Base-by-base conservation (phyloP, 352 stramenopile species). In the Pythium rishiriense region DNA sequence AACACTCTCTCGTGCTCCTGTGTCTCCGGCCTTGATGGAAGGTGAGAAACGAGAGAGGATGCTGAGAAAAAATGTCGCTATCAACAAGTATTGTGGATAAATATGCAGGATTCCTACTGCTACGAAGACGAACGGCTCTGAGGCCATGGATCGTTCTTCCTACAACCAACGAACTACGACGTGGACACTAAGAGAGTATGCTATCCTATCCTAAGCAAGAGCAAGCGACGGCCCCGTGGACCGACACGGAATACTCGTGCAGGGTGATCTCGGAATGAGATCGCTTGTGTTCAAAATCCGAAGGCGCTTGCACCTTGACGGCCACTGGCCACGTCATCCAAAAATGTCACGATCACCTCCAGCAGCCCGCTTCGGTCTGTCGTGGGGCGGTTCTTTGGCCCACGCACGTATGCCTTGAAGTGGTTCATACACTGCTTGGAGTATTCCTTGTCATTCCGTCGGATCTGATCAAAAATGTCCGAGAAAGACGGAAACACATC, bases 401-500 rank as follows among this genome's bases (percentile, higher is more conserved):
- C 89, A 24, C 77, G 74, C 28, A 97, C 70, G 64, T 92, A 97
- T 15, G 83, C 74, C 49, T 87, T 81, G 62, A 90, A 96, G 70
- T 96, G 88, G 55, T 84, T 80, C 74, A 96, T 89, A 66, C 81
- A 94, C 48, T 97, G 87, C 54, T 81, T 79, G 26, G 89, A 87
- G 61, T 92, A 94, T 54, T 91, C 87, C 31, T 69, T 71, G 68
- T 97, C 88, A 51, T 73, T 87, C 39, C 68, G 74, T 42, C 80
- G 79, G 49, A 97, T 91, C 62, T 97, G 87, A 25, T 85, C 74
- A 69, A 90, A 97, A 70, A 93, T 87, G 65, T 94, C 75, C 31
- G 85, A 83, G 70, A 96, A 94, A 46, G 83, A 92, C n/a, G 89
- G 89, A 58, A 97, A 97, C 22, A 95, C 50, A 49, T 73, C 83